These are phyloP conservation scores for Macrophomina phaseolina DNA, from an alignment of 2,329 filamentous ascomycete genomes.

Conservation along the genomic window DNA sequence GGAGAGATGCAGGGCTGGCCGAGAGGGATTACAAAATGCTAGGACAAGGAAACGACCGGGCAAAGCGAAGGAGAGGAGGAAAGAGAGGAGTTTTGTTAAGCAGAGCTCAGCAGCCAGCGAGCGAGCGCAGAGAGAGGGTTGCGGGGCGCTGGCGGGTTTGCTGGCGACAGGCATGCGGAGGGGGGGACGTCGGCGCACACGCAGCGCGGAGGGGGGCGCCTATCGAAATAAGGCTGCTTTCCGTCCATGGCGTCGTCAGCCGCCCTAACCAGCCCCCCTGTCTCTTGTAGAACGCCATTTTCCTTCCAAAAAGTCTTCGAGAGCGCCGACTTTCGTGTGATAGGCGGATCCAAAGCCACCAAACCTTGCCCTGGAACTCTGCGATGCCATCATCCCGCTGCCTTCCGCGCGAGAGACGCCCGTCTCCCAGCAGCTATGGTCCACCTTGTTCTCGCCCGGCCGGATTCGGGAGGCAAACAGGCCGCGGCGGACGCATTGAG, in stretches of 20 bases:
- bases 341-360: background rate
- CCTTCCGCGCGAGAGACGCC: background rate
- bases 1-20: background rate
- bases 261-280: background rate
- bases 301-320: background rate
- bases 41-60: background rate
- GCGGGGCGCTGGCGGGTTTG: background rate
- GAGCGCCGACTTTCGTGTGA: background rate
- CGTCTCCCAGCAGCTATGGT: too few species aligned
- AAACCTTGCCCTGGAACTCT: background rate
- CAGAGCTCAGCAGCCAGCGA: background rate
- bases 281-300: background rate
- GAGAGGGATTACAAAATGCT: background rate
- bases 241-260: constrained; percentile 20
- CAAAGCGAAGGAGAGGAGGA: background rate
- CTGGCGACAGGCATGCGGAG: background rate
- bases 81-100: background rate
- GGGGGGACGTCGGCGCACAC: constrained; percentile 9
- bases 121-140: background rate
- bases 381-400: constrained; percentile 3
- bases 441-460: background rate
- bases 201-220: constrained; percentile 16
- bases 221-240: constrained; percentile 19
- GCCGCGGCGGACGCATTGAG: background rate
- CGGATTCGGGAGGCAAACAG: too few species aligned